A percentile compares a stretch with the other conserved stretches of the same genome.
Evolutionary conservation across 768 basidiomycete species (phyloP).

Genomic region (Cystofilobasidium bisporidii): DNA sequence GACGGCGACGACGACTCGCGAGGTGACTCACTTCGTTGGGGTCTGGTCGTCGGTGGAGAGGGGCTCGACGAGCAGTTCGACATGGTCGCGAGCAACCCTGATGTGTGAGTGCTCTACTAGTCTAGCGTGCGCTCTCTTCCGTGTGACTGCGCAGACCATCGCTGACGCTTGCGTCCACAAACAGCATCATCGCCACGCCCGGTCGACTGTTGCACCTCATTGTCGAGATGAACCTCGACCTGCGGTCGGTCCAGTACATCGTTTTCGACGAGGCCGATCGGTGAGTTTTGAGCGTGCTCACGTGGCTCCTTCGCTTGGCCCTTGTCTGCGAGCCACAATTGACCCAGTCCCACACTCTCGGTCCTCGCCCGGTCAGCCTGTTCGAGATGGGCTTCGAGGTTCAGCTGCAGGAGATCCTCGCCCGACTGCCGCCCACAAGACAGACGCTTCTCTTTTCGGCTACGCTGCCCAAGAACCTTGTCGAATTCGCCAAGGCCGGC

Average conservation of each 20-base stretch:
- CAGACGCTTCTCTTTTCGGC: conserved; percentile 95
- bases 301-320: not conserved
- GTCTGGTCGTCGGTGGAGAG: conserved; percentile 90
- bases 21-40: conserved; percentile 68
- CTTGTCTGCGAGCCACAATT: not conserved
- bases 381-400: conserved; percentile 98
- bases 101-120: conserved; percentile 58
- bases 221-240: conserved; percentile 91
- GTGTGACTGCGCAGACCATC: too few species aligned
- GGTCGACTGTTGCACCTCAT: conserved; percentile 92
- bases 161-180: too few species aligned
- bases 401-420: conserved; percentile 80
- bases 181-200: conserved; percentile 91
- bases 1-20: conserved; percentile 44
- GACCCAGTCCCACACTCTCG: too few species aligned
- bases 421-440: conserved; percentile 71
- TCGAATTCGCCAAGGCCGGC: conserved; percentile 98
- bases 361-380: conserved; percentile 41
- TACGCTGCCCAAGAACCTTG: conserved; percentile 86
- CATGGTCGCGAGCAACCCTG: conserved; percentile 86
- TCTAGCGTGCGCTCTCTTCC: too few species aligned
- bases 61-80: conserved; percentile 92
- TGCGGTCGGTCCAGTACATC: conserved; percentile 75
- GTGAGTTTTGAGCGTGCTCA: conserved; percentile 25
- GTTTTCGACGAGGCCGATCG: conserved; percentile 98